phyloP scores from a whole-genome alignment of 352 stramenopile genomes.

The Globisporangium cederbergense region DNA sequence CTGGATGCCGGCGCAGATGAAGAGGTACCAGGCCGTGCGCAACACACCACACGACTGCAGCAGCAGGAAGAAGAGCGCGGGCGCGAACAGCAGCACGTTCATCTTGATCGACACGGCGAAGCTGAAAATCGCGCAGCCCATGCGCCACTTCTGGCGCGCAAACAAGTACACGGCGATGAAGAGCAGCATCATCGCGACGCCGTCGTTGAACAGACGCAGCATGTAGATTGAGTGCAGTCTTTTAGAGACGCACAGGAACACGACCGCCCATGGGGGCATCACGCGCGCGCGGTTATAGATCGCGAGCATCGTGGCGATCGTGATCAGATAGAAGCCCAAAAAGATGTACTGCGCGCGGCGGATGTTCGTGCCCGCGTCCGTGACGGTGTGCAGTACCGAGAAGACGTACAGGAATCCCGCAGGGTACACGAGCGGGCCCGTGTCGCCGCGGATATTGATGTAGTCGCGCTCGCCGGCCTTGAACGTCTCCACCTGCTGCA shows the following conservation, averaged over 20 bases:
- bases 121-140: conserved; percentile 93
- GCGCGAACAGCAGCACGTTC: conserved; percentile 98
- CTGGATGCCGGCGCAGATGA: conserved; percentile 91
- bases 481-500: conserved; percentile 95
- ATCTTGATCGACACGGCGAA: conserved; percentile 98
- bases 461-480: conserved; percentile 95
- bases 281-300: conserved; percentile 84
- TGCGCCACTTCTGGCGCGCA: conserved; percentile 74
- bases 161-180: conserved; percentile 92
- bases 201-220: conserved; percentile 98
- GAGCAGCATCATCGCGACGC: conserved; percentile 93
- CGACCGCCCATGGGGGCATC: conserved; percentile 84
- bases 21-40: conserved; percentile 81
- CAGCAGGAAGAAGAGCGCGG: conserved; percentile 94
- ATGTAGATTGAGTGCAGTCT: conserved; percentile 98
- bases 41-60: conserved; percentile 87
- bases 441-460: conserved; percentile 92
- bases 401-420: conserved; percentile 98
- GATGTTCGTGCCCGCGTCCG: conserved; percentile 81
- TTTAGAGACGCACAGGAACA: conserved; percentile 93
- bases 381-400: conserved; percentile 90
- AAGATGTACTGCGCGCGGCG: conserved; percentile 93
- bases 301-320: conserved; percentile 81
- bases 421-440: conserved; percentile 97
- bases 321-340: conserved; percentile 93